These are phyloP conservation scores for Ciborinia camelliae DNA, from an alignment of 2,329 filamentous ascomycete genomes.

Conservation along the genomic window DNA sequence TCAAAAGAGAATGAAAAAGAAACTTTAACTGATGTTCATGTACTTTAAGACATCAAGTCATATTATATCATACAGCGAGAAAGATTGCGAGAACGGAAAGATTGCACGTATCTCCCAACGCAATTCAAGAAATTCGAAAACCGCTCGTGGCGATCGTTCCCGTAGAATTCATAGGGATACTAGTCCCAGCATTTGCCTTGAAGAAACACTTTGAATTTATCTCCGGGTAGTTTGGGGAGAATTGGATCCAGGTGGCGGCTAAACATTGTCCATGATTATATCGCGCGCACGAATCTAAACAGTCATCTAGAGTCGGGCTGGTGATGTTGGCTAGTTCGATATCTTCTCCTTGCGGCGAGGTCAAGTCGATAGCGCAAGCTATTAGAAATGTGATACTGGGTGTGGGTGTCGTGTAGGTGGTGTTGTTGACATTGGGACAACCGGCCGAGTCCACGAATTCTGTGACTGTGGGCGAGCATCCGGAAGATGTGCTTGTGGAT, in stretches of 20 bases:
- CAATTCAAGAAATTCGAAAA: background rate
- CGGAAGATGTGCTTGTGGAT: conserved; percentile 14
- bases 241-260: conserved; percentile 30
- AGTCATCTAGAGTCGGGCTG: conserved; percentile 20
- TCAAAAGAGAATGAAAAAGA: background rate
- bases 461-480: conserved; percentile 17
- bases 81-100: background rate
- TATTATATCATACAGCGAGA: background rate
- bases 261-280: conserved; percentile 24
- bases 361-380: conserved; percentile 23
- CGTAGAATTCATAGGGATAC: conserved; percentile 4
- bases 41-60: background rate
- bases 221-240: conserved; percentile 21
- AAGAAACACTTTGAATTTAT: conserved; percentile 29
- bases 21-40: background rate
- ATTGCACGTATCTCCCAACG: background rate
- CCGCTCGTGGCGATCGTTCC: conserved; percentile 14
- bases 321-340: conserved; percentile 26
- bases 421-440: conserved; percentile 25
- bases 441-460: conserved; percentile 25
- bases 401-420: conserved; percentile 23
- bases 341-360: conserved; percentile 15
- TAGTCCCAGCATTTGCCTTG: conserved; percentile 23
- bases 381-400: conserved; percentile 23
- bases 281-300: conserved; percentile 25